Evolutionary conservation across 495 filamentous ascomycete genomes (phyloP).

Genomic region (Hypoxylon lienhwacheense): DNA sequence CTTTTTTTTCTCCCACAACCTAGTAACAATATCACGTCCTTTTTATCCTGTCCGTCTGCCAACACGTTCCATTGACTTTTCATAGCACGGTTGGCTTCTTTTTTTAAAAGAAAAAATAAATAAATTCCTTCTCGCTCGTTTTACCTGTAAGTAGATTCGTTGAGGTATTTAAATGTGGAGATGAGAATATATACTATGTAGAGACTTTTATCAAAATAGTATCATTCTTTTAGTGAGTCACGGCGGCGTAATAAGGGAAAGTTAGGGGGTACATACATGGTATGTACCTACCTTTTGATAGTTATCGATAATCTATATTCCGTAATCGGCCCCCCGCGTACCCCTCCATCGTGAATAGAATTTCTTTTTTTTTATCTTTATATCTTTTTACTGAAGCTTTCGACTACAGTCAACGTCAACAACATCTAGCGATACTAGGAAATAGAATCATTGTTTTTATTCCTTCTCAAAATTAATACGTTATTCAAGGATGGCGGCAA

Average conservation of each 20-base stretch:
- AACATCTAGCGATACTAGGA: background rate
- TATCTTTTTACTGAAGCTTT: background rate
- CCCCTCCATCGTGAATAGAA: slow-evolving; percentile 16
- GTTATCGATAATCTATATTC: slow-evolving; percentile 25
- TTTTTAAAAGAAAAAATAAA: no score
- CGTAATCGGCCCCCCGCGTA: slow-evolving; percentile 28
- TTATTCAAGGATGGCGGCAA: slow-evolving; percentile 2
- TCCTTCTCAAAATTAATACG: background rate
- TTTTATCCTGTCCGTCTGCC: no score
- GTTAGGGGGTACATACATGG: background rate
- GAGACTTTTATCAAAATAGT: no score
- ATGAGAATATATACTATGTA: no score
- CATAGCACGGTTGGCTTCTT: no score
- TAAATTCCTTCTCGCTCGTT: no score
- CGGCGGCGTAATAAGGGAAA: slow-evolving; percentile 1
- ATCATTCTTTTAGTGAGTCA: slow-evolving; percentile 6
- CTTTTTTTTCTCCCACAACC: no score
- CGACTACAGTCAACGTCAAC: background rate
- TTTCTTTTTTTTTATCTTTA: background rate
- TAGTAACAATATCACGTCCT: no score
- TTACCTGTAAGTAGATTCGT: no score
- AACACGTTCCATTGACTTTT: no score
- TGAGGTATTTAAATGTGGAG: no score
- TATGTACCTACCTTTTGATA: background rate
- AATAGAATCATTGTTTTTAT: background rate